These are phyloP conservation scores for Mycotypha africana DNA, from an alignment of 371 early-diverging fungal genomes.

Conservation along the genomic window DNA sequence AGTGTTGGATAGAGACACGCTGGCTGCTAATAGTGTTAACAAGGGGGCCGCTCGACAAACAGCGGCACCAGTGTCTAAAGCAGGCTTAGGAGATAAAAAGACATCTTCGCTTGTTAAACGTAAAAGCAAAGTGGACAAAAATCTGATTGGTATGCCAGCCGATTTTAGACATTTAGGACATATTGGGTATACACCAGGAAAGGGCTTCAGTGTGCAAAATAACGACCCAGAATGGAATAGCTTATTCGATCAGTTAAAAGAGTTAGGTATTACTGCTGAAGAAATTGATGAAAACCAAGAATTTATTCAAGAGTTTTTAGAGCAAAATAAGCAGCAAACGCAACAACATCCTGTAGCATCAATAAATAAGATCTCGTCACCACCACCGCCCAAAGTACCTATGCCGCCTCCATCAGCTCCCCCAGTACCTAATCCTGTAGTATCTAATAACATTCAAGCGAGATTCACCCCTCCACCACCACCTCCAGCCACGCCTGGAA, in stretches of 20 bases:
- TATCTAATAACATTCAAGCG: too few species aligned
- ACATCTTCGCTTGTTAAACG: conserved; percentile 7
- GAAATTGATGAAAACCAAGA: conserved; percentile 52
- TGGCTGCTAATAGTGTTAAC: conserved; percentile 16
- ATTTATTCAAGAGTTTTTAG: conserved; percentile 45
- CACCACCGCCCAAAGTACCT: conserved; percentile 8
- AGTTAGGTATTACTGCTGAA: conserved; percentile 78
- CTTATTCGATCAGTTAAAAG: conserved; percentile 67
- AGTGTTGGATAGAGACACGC: conserved; percentile 49
- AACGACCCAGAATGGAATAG: conserved; percentile 76
- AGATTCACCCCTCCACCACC: conserved; percentile 7
- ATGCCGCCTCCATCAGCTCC: not conserved
- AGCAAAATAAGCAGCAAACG: conserved; percentile 28
- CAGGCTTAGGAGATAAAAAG: not conserved
- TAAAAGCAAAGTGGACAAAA: conserved; percentile 59
- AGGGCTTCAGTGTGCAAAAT: conserved; percentile 76
- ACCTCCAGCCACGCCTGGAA: conserved; percentile 18
- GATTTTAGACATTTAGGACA: conserved; percentile 77
- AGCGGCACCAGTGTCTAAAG: too few species aligned
- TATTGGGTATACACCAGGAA: conserved; percentile 74
- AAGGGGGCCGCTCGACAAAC: not conserved
- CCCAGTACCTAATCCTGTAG: not conserved
- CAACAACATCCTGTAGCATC: not conserved
- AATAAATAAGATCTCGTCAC: not conserved
- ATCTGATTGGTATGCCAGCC: conserved; percentile 69